Conservation (phyloP, 176 grass and related monocot genomes). For the sorghum (Sorghum bicolor) region DNA sequence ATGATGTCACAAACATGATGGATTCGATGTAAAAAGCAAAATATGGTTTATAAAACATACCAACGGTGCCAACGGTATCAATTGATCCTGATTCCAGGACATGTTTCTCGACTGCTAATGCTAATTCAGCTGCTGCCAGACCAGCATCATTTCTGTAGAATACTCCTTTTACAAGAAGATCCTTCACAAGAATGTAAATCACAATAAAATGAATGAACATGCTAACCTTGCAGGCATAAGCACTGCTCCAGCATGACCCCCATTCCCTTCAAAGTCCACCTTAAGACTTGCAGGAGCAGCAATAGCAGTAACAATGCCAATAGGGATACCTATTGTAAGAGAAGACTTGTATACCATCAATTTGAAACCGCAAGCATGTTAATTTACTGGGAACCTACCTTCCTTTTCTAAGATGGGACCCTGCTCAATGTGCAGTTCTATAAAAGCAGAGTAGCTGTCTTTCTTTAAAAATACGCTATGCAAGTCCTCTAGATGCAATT, state of each 20-base stretch:
- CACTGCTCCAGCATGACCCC: constrained; percentile 91
- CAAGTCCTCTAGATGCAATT: constrained; percentile 52
- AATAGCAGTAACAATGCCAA: constrained; percentile 97
- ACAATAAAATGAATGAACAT: not conserved
- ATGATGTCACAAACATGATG: not conserved
- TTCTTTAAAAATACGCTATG: constrained; percentile 65
- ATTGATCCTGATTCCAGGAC: constrained; percentile 87
- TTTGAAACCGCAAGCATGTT: not conserved
- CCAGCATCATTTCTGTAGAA: constrained; percentile 89
- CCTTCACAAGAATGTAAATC: not conserved
- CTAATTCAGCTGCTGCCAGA: constrained; percentile 82
- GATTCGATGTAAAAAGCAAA: not conserved
- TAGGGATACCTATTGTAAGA: constrained; percentile 61
- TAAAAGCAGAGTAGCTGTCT: constrained; percentile 78
- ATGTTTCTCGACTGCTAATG: constrained; percentile 86
- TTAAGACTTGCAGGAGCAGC: constrained; percentile 94
- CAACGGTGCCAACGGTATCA: constrained; percentile 91
- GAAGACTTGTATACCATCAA: constrained; percentile 5
- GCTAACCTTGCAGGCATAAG: constrained; percentile 89
- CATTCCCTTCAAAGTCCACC: constrained; percentile 85
- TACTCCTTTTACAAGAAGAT: not conserved
- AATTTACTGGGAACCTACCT: constrained; percentile 49
- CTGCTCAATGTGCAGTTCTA: constrained; percentile 98
- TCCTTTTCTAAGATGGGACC: constrained; percentile 93
- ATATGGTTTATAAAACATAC: constrained; percentile 39